Evolutionary conservation across 352 stramenopile species (phyloP).

Genomic region (Phytopythium chamaehyphon): DNA sequence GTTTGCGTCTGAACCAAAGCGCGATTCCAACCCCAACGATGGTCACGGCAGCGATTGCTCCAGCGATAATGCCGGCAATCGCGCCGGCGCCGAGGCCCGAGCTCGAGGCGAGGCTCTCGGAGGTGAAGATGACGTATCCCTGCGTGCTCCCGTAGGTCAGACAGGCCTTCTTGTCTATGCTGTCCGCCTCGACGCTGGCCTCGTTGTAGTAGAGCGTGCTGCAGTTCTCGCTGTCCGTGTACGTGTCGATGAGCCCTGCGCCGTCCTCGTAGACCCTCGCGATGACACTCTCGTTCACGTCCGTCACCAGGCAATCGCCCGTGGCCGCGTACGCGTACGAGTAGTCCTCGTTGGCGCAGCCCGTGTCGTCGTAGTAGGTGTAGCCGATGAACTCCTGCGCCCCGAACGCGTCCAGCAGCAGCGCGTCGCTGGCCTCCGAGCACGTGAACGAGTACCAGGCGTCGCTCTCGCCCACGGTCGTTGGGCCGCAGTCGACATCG

Average conservation of each 20-base stretch:
- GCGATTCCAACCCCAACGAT: constrained; percentile 13
- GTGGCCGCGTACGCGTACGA: neutral
- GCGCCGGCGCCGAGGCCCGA: neutral
- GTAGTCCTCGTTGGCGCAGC: neutral
- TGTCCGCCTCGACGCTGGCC: neutral
- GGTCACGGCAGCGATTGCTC: constrained; percentile 7
- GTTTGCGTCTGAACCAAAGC: neutral
- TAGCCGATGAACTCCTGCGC: neutral
- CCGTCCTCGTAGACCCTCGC: neutral
- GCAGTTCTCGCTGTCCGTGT: constrained; percentile 1
- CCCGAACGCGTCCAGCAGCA: neutral
- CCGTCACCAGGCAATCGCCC: constrained; percentile 10
- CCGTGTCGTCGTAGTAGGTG: neutral
- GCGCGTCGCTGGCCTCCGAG: neutral
- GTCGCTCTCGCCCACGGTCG: neutral
- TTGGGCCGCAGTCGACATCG: neutral
- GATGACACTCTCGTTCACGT: constrained; percentile 1
- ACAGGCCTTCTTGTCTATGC: neutral
- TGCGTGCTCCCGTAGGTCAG: neutral
- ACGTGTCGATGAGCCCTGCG: neutral
- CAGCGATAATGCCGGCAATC: constrained; percentile 11
- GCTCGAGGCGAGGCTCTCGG: neutral
- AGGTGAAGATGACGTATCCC: neutral
- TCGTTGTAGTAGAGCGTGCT: neutral
- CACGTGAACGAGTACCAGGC: neutral